phyloP scores from a whole-genome alignment of 139 green algal species.

The Dunaliella sp. region DNA sequence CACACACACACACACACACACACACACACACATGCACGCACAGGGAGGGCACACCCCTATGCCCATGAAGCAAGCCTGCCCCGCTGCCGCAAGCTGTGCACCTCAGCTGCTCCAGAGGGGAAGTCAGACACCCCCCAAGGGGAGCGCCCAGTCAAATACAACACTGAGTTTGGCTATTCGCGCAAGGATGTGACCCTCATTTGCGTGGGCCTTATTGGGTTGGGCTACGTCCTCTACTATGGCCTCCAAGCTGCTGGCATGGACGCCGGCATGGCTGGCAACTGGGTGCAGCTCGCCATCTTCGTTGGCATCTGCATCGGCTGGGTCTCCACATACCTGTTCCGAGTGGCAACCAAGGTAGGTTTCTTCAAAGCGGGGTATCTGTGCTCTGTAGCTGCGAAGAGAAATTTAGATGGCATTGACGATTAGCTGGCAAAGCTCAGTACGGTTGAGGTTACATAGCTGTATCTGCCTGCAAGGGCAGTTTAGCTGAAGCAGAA shows the following conservation, averaged over 20 bases:
- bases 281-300: conserved; percentile 85
- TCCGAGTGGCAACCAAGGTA: conserved; percentile 93
- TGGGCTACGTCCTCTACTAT: conserved; percentile 84
- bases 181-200: conserved; percentile 90
- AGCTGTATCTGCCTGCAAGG: too few species aligned
- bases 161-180: conserved; percentile 89
- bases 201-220: conserved; percentile 65
- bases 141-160: conserved; percentile 47
- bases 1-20: too few species aligned
- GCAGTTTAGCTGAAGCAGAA: too few species aligned
- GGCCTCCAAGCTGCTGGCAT: conserved; percentile 77
- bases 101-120: not conserved
- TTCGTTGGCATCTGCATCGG: conserved; percentile 82
- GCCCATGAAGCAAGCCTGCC: too few species aligned
- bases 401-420: not conserved
- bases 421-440: not conserved
- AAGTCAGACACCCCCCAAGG: not conserved
- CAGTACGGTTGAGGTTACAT: too few species aligned
- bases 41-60: too few species aligned
- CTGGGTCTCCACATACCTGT: conserved; percentile 90
- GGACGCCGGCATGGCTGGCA: conserved; percentile 73
- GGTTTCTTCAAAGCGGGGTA: not conserved
- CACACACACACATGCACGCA: too few species aligned
- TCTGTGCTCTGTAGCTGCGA: not conserved
- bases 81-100: not conserved